phyloP scores from a whole-genome alignment of 192 early-diverging fungal species.

The Backusella tuberculispora region DNA sequence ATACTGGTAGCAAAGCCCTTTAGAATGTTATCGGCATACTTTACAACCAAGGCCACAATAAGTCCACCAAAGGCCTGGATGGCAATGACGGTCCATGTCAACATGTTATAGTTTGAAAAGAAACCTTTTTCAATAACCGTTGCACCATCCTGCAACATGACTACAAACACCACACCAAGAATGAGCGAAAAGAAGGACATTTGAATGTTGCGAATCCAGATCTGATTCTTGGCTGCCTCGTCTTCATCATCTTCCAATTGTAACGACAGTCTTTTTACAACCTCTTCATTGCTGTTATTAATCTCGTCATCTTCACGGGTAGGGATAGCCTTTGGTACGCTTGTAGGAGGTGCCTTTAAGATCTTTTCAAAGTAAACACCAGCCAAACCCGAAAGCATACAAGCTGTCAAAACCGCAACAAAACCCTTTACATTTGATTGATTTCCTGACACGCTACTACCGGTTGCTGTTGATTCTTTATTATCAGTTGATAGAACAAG shows the following conservation, averaged over 20 bases:
- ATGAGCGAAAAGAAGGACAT: conserved; percentile 82
- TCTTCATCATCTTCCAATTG: conserved; percentile 15
- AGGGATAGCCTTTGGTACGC: conserved; percentile 20
- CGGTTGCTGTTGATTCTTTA: conserved; percentile 16
- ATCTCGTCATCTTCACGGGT: conserved; percentile 28
- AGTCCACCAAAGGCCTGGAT: conserved; percentile 93
- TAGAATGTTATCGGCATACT: conserved; percentile 98
- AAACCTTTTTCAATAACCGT: conserved; percentile 77
- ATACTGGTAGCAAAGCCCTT: conserved; percentile 99
- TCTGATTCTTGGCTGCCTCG: conserved; percentile 30
- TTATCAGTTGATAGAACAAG: background rate
- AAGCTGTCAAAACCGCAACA: conserved; percentile 78
- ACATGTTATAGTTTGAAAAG: conserved; percentile 86
- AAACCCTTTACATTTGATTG: conserved; percentile 48
- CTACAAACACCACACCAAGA: conserved; percentile 81
- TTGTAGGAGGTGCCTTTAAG: conserved; percentile 69
- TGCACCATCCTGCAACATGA: conserved; percentile 77
- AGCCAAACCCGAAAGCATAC: conserved; percentile 90
- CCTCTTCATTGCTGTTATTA: conserved; percentile 9
- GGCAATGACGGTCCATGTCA: conserved; percentile 82
- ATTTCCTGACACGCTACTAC: conserved; percentile 20
- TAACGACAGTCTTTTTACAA: conserved; percentile 8
- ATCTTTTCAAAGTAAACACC: conserved; percentile 99
- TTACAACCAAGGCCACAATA: conserved; percentile 94
- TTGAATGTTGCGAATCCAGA: conserved; percentile 96